Conservation (phyloP, 495 filamentous ascomycete genomes). For the Penicillium maclennaniae region DNA sequence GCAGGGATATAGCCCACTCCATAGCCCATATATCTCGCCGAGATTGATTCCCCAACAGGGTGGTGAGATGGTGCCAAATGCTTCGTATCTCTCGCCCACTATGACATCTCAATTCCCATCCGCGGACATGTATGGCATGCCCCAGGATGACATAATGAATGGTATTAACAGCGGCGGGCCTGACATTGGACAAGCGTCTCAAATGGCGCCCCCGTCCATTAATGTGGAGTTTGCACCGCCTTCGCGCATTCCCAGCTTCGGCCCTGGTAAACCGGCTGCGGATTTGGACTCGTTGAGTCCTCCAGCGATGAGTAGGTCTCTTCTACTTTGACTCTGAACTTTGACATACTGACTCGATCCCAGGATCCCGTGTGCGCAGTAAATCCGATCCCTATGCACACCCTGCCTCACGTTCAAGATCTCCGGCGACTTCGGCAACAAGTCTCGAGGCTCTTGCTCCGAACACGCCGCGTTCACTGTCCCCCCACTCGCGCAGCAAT, state of each 20-base stretch:
- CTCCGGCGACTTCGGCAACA: constrained; percentile 40
- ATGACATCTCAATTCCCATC: constrained; percentile 47
- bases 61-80: constrained; percentile 44
- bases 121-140: constrained; percentile 53
- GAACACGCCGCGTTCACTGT: constrained; percentile 60
- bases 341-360: constrained; percentile 13
- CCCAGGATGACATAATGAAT: constrained; percentile 26
- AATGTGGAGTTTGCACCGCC: constrained; percentile 92
- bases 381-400: constrained; percentile 70
- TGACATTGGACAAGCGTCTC: constrained; percentile 65
- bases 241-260: constrained; percentile 66
- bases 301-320: constrained; percentile 70
- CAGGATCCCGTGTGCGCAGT: constrained; percentile 58
- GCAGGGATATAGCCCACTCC: constrained; percentile 68
- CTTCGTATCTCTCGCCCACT: constrained; percentile 49
- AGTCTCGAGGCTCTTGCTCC: constrained; percentile 44
- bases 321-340: constrained; percentile 3
- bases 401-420: constrained; percentile 41
- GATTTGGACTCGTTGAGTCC: constrained; percentile 80
- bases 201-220: constrained; percentile 83
- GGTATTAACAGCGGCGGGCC: constrained; percentile 32
- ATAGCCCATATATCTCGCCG: constrained; percentile 85
- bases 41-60: constrained; percentile 71
- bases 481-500: constrained; percentile 51
- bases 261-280: constrained; percentile 56